Conservation (phyloP, 2,329 filamentous ascomycete genomes). For the Fusarium nanum region DNA sequence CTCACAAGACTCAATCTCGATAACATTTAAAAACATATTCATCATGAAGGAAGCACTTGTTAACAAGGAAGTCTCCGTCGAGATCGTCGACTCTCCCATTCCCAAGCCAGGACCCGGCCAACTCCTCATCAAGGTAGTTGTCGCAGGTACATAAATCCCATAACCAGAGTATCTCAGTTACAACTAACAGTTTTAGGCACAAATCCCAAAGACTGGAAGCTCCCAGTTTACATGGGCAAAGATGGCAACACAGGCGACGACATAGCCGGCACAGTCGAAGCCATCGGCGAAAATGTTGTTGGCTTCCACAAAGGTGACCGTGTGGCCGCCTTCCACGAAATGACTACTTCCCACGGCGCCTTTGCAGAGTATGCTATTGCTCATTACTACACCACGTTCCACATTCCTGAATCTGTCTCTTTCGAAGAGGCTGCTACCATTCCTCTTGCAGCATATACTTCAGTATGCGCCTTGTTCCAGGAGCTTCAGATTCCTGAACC, state of each 20-base stretch:
- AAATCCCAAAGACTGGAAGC: conserved; percentile 49
- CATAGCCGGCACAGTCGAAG: conserved; percentile 39
- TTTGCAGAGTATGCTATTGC: conserved; percentile 72
- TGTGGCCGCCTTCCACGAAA: conserved; percentile 63
- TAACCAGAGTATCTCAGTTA: rapidly evolving
- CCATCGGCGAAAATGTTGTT: conserved; percentile 34
- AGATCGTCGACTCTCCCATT: conserved; percentile 10
- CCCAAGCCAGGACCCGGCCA: conserved; percentile 13
- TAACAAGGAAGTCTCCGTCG: conserved; percentile 7
- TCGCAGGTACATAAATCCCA: not conserved
- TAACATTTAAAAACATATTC: not conserved
- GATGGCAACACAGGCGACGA: conserved; percentile 43
- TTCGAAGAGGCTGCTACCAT: conserved; percentile 23
- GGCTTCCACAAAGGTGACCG: conserved; percentile 54
- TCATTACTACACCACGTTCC: conserved; percentile 67
- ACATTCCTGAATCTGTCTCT: conserved; percentile 53
- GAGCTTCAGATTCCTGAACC: conserved; percentile 3
- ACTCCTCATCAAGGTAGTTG: conserved; percentile 15
- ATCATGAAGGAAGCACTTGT: conserved; percentile 31
- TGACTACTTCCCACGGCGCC: conserved; percentile 61
- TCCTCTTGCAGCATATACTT: conserved; percentile 17
- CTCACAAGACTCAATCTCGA: too few relatives aligned
- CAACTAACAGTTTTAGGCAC: conserved; percentile 9
- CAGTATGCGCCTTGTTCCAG: conserved; percentile 19
- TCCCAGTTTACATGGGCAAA: not conserved